A percentile compares a stretch with the other conserved stretches of the same genome.
phyloP scores from a whole-genome alignment of 495 filamentous ascomycete genomes.

The Tuber melanosporum region DNA sequence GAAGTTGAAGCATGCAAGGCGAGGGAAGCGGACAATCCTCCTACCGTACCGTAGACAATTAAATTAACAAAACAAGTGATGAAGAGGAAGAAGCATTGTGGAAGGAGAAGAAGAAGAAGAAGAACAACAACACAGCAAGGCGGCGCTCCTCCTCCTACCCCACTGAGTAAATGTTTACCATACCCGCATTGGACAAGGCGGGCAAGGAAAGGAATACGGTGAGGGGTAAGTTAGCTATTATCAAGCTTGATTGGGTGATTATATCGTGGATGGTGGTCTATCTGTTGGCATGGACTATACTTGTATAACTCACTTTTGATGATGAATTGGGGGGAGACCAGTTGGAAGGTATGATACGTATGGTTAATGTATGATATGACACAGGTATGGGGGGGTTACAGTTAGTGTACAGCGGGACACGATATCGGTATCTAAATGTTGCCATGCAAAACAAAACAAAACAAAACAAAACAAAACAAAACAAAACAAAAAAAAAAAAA shows the following conservation, averaged over 20 bases:
- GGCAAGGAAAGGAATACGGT: neutral
- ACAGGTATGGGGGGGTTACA: neutral
- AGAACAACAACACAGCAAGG: neutral
- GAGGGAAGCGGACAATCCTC: neutral
- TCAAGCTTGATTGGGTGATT: neutral
- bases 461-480: too few species aligned
- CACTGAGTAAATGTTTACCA: neutral
- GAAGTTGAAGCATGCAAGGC: too few species aligned
- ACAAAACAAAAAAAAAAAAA: neutral
- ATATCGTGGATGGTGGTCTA: neutral
- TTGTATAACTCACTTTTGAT: neutral
- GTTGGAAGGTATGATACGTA: neutral
- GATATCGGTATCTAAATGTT: neutral
- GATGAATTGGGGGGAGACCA: neutral
- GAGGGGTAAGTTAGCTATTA: neutral
- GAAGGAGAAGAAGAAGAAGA: neutral
- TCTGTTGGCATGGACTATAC: neutral
- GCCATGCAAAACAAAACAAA: neutral
- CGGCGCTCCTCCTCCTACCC: neutral
- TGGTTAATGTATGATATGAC: neutral
- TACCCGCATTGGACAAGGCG: neutral
- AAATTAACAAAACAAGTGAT: neutral
- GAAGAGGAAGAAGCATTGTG: neutral
- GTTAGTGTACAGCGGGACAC: too few species aligned
- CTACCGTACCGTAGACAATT: neutral